Evolutionary conservation across 1,284 basidiomycete genomes (phyloP).

Genomic region (Paramarasmius palmivorus): DNA sequence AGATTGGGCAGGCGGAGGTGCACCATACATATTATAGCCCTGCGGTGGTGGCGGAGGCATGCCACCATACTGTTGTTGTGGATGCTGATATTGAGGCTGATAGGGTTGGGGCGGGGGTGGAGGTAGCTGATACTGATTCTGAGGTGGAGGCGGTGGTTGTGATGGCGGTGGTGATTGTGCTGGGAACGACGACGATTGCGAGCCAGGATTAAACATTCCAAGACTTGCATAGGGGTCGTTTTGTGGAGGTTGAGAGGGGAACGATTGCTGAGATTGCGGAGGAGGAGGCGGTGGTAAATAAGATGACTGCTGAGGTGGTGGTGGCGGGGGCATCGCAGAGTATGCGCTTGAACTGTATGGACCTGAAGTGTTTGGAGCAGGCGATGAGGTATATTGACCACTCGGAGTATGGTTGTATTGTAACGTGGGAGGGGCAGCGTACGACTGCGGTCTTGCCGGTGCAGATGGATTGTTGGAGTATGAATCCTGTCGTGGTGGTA

Average conservation of each 20-base stretch:
- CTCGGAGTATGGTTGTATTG: conserved; percentile 12
- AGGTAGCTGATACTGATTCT: conserved; percentile 14
- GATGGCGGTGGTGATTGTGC: conserved; percentile 30
- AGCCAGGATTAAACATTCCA: conserved; percentile 38
- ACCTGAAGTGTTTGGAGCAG: conserved; percentile 24
- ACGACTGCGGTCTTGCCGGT: conserved; percentile 19
- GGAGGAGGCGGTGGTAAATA: conserved; percentile 26
- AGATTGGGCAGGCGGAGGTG: conserved; percentile 7
- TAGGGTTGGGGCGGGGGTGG: conserved; percentile 12
- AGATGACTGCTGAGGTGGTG: conserved; percentile 16
- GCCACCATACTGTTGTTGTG: conserved; percentile 11
- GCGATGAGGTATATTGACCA: conserved; percentile 22
- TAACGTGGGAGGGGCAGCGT: conserved; percentile 8
- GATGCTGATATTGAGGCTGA: conserved; percentile 6
- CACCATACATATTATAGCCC: conserved; percentile 4
- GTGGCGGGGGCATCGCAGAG: conserved; percentile 25
- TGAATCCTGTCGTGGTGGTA: conserved; percentile 3
- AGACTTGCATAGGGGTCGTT: conserved; percentile 57
- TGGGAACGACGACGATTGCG: conserved; percentile 26
- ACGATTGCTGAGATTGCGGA: conserved; percentile 36
- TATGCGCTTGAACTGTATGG: conserved; percentile 22
- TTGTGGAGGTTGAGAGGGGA: conserved; percentile 32
- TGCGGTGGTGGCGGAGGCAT: conserved; percentile 10
- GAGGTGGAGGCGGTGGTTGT: conserved; percentile 24
- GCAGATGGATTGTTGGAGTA: not conserved